These are phyloP conservation scores for Eimeria necatrix DNA, from an alignment of 169 alveolate species.

Conservation along the genomic window DNA sequence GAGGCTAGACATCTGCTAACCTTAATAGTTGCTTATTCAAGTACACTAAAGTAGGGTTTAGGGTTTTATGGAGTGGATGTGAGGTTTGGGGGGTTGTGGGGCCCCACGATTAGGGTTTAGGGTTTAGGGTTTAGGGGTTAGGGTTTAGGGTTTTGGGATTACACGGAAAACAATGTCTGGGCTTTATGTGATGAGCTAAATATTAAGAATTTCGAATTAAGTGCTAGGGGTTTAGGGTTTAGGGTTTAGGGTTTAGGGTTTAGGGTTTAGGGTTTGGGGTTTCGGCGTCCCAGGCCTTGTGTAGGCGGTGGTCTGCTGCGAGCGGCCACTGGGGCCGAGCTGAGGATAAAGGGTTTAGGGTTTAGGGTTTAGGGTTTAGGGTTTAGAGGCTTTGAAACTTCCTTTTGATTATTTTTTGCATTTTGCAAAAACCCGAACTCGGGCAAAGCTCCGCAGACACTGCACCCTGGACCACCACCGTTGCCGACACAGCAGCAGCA, in stretches of 20 bases:
- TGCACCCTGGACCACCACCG: background rate
- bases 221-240: conserved; percentile 6
- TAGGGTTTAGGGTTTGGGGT: background rate
- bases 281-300: background rate
- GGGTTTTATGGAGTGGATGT: too few relatives aligned
- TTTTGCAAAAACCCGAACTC: background rate
- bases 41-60: too few relatives aligned
- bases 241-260: conserved; percentile 43
- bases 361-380: background rate
- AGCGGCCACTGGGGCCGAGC: background rate
- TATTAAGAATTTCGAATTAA: too few relatives aligned
- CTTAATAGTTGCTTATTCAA: too few relatives aligned
- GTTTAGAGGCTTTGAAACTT: background rate
- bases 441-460: background rate
- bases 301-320: background rate
- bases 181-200: too few relatives aligned
- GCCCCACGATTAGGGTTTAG: too few relatives aligned
- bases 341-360: background rate
- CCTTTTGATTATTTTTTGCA: background rate
- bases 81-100: too few relatives aligned
- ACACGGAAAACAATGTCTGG: too few relatives aligned
- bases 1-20: too few relatives aligned
- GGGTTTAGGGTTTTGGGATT: too few relatives aligned
- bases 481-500: background rate
- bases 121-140: too few relatives aligned